Base-by-base conservation (phyloP, 352 stramenopile species). In the Phytophthora pisi region DNA sequence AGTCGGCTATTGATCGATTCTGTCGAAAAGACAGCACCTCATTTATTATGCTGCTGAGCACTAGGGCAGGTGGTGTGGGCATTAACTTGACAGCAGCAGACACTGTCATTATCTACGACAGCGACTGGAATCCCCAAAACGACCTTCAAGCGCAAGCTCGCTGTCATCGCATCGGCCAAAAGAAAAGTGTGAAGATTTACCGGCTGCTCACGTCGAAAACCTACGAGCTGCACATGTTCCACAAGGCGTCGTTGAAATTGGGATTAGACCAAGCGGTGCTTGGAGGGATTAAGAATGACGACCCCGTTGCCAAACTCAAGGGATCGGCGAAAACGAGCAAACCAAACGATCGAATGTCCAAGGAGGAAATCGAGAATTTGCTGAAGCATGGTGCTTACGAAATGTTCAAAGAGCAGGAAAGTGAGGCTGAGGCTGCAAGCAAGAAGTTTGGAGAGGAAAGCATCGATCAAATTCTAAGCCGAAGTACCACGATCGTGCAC, bases 21-120 rank as follows among this genome's bases (percentile, higher is more conserved):
- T 93, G 82, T 54, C 80, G 82, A 34, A 72, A 86, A 5, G 73
- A 80, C 7, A 95, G 78, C 49, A 66, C 58, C 36, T 81, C 87
- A 9, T 99, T 99, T 72, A 92, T 98, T 55, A 99, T 99, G 84
- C 79, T 99, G 42, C 68, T 99, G n/a, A 98, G 90, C 61, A 99
- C 98, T 28, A 86, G 98, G 4, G 97, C 97, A 7, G 98, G 98
- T 68, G 98, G 98, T 51, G 88, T 99, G 15, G 98, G 98, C 15
- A 99, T 99, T 76, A 99, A 99, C 74, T 72, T 99, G 61, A 96
- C 88, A 16, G 87, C 89, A 0, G 89, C 89, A 4, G 89, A 96
- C 63, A 95, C 88, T 4, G 89, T 95, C 6, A 96, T 96, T 65
- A 96, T 99, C 51, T 99, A 99, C 75, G 97, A 99, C 78, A 97